Evolutionary conservation across 2,329 filamentous ascomycete genomes (phyloP).

Genomic region (Paracorniculantispora psalliotae): DNA sequence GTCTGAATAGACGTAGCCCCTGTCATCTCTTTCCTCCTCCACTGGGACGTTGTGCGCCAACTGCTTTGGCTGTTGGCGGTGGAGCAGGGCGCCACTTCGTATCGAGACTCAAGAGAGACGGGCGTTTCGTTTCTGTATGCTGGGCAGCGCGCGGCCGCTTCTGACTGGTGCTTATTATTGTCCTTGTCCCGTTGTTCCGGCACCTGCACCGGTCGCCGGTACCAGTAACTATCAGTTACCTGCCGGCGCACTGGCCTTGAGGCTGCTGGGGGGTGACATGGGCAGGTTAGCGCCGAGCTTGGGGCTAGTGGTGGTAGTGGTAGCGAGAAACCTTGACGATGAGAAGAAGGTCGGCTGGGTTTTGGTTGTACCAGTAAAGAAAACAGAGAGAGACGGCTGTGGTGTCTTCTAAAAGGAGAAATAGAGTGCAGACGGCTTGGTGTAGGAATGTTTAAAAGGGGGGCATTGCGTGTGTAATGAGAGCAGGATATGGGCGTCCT

Average conservation of each 20-base stretch:
- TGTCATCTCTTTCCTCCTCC: slow-evolving; percentile 10
- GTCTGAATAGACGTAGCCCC: slow-evolving; percentile 4
- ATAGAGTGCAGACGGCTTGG: no score
- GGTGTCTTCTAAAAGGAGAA: no score
- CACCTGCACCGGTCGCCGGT: no score
- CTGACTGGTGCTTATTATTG: not conserved
- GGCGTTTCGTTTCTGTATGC: slow-evolving; percentile 1
- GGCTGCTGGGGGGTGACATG: not conserved
- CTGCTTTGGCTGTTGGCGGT: no score
- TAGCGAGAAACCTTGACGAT: not conserved
- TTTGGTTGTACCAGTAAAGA: no score
- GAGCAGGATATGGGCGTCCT: no score
- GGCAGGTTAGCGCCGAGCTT: not conserved
- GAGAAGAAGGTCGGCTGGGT: not conserved
- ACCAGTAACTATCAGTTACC: no score
- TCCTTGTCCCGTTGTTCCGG: no score
- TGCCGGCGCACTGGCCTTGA: not conserved
- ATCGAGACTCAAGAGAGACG: no score
- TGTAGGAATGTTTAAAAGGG: no score
- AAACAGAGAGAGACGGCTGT: no score
- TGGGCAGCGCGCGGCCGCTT: not conserved
- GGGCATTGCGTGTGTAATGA: no score
- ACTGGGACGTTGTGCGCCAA: not conserved
- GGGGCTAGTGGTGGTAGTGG: not conserved
- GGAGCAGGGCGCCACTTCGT: not conserved